Conservation (phyloP, 768 basidiomycete genomes). For the Phanerochaete sordida region DNA sequence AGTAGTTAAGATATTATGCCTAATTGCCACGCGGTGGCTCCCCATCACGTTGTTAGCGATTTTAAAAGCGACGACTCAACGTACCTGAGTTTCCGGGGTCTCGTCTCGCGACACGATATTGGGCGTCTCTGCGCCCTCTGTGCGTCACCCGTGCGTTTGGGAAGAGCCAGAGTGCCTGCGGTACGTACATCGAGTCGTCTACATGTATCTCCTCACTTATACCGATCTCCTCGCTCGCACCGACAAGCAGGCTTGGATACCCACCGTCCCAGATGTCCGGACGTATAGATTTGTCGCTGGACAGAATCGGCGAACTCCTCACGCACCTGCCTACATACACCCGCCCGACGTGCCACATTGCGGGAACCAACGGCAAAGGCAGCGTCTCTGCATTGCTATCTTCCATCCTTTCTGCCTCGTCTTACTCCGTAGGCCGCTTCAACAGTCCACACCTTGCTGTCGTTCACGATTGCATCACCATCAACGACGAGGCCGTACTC, state of each 20-base stretch:
- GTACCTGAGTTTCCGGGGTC: background rate
- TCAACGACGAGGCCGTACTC: slow-evolving; percentile 56
- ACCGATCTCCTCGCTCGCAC: too few species aligned
- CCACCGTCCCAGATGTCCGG: background rate
- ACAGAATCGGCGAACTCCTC: slow-evolving; percentile 54
- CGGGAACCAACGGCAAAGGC: slow-evolving; percentile 98
- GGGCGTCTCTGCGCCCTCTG: background rate
- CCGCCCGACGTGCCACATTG: slow-evolving; percentile 84
- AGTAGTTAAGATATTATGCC: too few species aligned
- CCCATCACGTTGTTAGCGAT: too few species aligned
- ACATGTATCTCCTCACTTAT: too few species aligned
- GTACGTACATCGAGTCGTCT: too few species aligned
- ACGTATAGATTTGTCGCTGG: slow-evolving; percentile 69
- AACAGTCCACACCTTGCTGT: slow-evolving; percentile 90
- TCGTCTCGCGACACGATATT: background rate
- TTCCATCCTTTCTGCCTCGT: slow-evolving; percentile 61
- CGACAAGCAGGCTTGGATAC: background rate
- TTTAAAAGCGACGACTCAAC: background rate
- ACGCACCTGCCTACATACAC: slow-evolving; percentile 54
- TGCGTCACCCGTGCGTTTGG: background rate
- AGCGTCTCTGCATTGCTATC: slow-evolving; percentile 83
- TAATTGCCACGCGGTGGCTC: too few species aligned
- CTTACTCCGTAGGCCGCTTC: slow-evolving; percentile 72
- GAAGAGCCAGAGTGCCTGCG: too few species aligned
- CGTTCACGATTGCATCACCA: slow-evolving; percentile 69